Evolutionary conservation across 805 yeast genomes (phyloP).

Genomic region (Ogataea parapolymorpha): DNA sequence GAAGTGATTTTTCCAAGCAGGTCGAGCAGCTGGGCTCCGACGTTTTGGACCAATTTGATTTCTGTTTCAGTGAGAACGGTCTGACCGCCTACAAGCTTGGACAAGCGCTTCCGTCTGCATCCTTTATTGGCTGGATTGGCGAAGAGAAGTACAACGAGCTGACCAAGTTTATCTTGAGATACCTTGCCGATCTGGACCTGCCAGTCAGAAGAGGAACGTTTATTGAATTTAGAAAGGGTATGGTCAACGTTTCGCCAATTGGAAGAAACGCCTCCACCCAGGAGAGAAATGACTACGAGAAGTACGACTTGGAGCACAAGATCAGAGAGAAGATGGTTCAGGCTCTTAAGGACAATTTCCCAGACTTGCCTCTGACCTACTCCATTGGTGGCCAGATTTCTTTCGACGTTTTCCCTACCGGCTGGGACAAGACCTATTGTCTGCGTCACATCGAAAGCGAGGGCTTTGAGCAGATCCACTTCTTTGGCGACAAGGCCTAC

Average conservation of each 20-base stretch:
- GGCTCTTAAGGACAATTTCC: conserved; percentile 79
- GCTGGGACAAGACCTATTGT: conserved; percentile 99
- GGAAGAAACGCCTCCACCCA: conserved; percentile 96
- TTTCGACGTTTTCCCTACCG: conserved; percentile 99
- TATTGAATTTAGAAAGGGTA: conserved; percentile 98
- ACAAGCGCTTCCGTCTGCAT: conserved; percentile 83
- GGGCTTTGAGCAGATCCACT: conserved; percentile 84
- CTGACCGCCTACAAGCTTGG: conserved; percentile 95
- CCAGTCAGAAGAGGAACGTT: conserved; percentile 99
- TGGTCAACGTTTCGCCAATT: conserved; percentile 96
- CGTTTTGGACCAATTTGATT: conserved; percentile 81
- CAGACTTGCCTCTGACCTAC: conserved; percentile 84
- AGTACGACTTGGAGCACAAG: conserved; percentile 73
- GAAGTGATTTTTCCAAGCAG: conserved; percentile 92
- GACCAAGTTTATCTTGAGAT: conserved; percentile 78
- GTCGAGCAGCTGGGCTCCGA: conserved; percentile 89
- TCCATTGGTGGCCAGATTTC: conserved; percentile 99
- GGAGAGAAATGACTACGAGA: conserved; percentile 92
- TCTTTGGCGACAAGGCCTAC: conserved; percentile 97
- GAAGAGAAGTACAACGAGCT: conserved; percentile 89
- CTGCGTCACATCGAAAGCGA: conserved; percentile 87
- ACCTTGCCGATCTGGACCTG: conserved; percentile 80
- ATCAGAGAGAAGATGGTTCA: conserved; percentile 81
- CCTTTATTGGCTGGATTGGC: conserved; percentile 94
- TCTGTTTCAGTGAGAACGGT: conserved; percentile 96